phyloP scores from a whole-genome alignment of 2,329 filamentous ascomycete genomes.

The Penicillium frequentans region DNA sequence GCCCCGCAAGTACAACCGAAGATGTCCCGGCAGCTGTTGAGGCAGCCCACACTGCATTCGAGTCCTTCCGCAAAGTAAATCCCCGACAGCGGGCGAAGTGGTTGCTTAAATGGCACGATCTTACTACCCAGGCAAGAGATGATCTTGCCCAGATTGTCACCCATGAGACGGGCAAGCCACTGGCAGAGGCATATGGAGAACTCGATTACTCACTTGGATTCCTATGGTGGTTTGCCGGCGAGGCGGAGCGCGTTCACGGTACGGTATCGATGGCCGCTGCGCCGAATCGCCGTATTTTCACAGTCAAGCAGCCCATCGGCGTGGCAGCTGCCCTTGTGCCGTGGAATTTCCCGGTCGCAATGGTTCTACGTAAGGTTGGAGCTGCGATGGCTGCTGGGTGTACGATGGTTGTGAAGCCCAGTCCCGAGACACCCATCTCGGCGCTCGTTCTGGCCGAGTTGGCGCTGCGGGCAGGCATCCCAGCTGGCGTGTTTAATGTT shows the following conservation, averaged over 20 bases:
- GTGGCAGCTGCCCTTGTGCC: conserved; percentile 68
- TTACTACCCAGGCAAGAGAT: conserved; percentile 62
- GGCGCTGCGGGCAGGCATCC: conserved; percentile 57
- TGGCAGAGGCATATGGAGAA: conserved; percentile 55
- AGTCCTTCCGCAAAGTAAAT: conserved; percentile 59
- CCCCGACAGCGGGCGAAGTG: conserved; percentile 62
- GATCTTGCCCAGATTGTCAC: conserved; percentile 65
- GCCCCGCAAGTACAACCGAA: conserved; percentile 51
- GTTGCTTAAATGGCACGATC: conserved; percentile 64
- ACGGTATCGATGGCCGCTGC: conserved; percentile 59
- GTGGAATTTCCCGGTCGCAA: conserved; percentile 70
- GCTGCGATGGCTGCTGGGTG: conserved; percentile 71
- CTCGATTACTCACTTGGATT: conserved; percentile 58
- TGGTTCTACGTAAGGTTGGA: conserved; percentile 67
- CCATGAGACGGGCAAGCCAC: conserved; percentile 61
- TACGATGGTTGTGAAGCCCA: conserved; percentile 72
- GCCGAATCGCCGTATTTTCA: conserved; percentile 65
- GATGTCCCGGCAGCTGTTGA: conserved; percentile 64
- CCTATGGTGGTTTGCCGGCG: conserved; percentile 60
- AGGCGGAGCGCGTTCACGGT: conserved; percentile 64
- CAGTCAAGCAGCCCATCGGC: conserved; percentile 73
- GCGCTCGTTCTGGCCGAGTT: conserved; percentile 55
- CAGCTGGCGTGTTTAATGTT: conserved; percentile 61
- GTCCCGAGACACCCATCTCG: conserved; percentile 65
- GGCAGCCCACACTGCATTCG: conserved; percentile 61